Base-by-base conservation (phyloP, 1,284 basidiomycete genomes). In the Heterobasidion annosum region DNA sequence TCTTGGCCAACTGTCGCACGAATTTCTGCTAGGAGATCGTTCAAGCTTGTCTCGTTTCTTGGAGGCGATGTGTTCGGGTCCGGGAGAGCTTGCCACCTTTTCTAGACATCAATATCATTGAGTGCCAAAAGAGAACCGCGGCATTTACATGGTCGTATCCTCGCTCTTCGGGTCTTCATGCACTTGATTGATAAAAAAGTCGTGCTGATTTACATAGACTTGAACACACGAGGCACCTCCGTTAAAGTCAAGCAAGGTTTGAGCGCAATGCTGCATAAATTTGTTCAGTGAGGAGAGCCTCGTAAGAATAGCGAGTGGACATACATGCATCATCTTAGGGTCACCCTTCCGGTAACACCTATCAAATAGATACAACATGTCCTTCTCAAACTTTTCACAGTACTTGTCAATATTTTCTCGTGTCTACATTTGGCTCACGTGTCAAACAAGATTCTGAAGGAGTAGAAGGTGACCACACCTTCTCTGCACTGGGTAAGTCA, bases 171-270 rank as follows among this genome's bases (percentile, higher is more conserved):
- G 78, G 43, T 74, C 76, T 57, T 85, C 86, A 45, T 81, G 79
- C 45, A 87, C 81, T 54, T 88, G 83, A 65, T 97, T 96, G 67
- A 98, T 97, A 75, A 98, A 98, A 74, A 98, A 98, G 68, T 99
- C 97, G 66, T 99, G 97, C 69, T 99, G 97, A 64, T 99, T 99
- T 58, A 99, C 97, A 66, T 99, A 99, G 34, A 99, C 93, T 70
- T 98, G 95, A 5, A 99, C 91, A 66, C 96, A 99, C 4, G 93
- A 95, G 42, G 88, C 79, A 9, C 97, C 97, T 3, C 97, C 97
- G 63, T 99, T 99, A 75, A 99, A 99, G 66, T 98, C 96, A 47
- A 98, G 82, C 3, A 99, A 74, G 2, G 94, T 97, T 72, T 95
- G 91, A 1, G 97, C 96, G 65, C 96, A 98, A 67, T 99, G 97